Base-by-base conservation (phyloP, 352 stramenopile species). In the Phytophthora chlamydospora region DNA sequence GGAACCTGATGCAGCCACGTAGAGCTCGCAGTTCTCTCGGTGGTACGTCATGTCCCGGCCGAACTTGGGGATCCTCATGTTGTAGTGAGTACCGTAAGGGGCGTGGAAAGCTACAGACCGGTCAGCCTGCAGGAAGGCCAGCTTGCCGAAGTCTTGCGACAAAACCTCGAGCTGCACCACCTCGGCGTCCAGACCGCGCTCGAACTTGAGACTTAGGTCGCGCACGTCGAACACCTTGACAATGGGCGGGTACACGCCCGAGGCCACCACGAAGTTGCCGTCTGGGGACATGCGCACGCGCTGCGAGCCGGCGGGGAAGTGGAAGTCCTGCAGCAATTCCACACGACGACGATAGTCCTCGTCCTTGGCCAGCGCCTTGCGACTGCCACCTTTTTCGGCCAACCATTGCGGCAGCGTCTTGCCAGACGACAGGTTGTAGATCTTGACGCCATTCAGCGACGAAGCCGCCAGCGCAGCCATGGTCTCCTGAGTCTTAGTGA, bases 171-270 rank as follows among this genome's bases (percentile, higher is more conserved):
- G 85, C 65, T 99, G 94, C 27, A 99, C 93, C 47, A 99, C 95
- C 61, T 99, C 97, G 34, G 88, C 82, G 78, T 99, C 94, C 24
- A 99, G 73, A 32, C 98, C 97, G 39, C 98, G 80, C 80, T 99
- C 96, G 76, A 99, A 99, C 74, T 99, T 99, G 83, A 99, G 91
- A 68, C 93, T 97, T 58, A 99, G 81, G 54, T 99, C 96, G 47
- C 89, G 78, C 34, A 97, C 88, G 61, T 97, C 90, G 59, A 91
- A 97, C 19, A 98, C 98, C 65, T 99, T 98, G 57, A 99, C 92
- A 21, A 88, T 86, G 7, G 98, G 98, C 57, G 93, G 93, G 81
- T 99, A 99, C 34, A 96, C 97, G 17, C 98, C 98, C 24, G 91
- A 92, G 2, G 97, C 96, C 13, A 99, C 84, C 33, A 99, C 92